A percentile compares a stretch with the other conserved stretches of the same genome.
phyloP scores from a whole-genome alignment of 1,284 basidiomycete species.

The Ceratobasidium sp. region DNA sequence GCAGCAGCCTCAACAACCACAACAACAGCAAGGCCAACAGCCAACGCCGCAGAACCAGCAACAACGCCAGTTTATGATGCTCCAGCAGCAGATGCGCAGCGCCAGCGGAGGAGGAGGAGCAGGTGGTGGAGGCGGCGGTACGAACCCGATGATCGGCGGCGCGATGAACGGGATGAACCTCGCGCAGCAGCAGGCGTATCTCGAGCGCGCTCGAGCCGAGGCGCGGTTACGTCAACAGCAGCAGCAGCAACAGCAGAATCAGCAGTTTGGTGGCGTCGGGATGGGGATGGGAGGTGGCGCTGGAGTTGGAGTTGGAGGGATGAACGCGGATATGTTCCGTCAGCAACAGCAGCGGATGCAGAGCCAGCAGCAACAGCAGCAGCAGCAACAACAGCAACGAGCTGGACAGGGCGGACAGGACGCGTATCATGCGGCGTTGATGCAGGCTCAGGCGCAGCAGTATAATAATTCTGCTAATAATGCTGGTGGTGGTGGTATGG shows the following conservation, averaged over 20 bases:
- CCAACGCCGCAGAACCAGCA: conserved; percentile 23
- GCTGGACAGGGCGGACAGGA: conserved; percentile 10
- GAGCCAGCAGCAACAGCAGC: neutral
- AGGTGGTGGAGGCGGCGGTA: neutral
- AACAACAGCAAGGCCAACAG: conserved; percentile 29
- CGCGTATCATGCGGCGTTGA: conserved; percentile 38
- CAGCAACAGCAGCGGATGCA: conserved; percentile 20
- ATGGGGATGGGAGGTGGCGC: conserved; percentile 4
- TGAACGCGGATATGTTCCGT: conserved; percentile 19
- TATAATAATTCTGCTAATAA: neutral
- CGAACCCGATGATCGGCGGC: conserved; percentile 5
- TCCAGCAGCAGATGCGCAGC: conserved; percentile 42
- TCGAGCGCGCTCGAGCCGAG: conserved; percentile 27
- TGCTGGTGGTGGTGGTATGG: neutral
- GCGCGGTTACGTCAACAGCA: conserved; percentile 25
- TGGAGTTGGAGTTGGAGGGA: neutral
- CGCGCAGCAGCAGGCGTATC: conserved; percentile 27
- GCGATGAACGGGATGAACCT: conserved; percentile 23
- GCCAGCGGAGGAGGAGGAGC: neutral
- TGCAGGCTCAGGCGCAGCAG: conserved; percentile 38
- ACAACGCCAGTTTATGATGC: conserved; percentile 43
- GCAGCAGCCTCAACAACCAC: conserved; percentile 25
- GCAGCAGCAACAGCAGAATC: conserved; percentile 2
- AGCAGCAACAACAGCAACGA: conserved; percentile 10
- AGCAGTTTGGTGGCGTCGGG: conserved; percentile 16